These are phyloP conservation scores for Pestalotiopsis sp. DNA, from an alignment of 2,329 filamentous ascomycete genomes.

Conservation along the genomic window DNA sequence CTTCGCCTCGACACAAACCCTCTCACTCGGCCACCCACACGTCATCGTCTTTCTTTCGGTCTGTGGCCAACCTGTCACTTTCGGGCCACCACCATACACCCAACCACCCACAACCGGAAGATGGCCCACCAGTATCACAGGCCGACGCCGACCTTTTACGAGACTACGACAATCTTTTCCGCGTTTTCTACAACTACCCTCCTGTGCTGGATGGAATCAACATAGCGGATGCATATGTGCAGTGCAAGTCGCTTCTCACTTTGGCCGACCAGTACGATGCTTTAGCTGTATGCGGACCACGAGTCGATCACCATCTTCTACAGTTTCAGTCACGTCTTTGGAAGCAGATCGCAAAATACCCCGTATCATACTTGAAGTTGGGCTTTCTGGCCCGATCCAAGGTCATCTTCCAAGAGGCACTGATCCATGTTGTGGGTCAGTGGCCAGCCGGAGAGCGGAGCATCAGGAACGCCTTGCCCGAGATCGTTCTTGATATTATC, in stretches of 20 bases:
- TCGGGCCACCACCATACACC: slow-evolving; percentile 40
- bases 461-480: slow-evolving; percentile 72
- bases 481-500: slow-evolving; percentile 81
- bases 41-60: slow-evolving; percentile 73
- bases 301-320: slow-evolving; percentile 90
- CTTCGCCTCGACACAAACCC: slow-evolving; percentile 57
- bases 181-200: slow-evolving; percentile 92
- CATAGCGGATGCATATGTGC: slow-evolving; percentile 89
- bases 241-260: slow-evolving; percentile 86
- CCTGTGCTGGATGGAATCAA: slow-evolving; percentile 82
- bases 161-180: slow-evolving; percentile 94
- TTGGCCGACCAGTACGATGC: slow-evolving; percentile 96
- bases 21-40: slow-evolving; percentile 46
- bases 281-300: slow-evolving; percentile 80
- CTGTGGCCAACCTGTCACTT: slow-evolving; percentile 76
- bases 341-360: slow-evolving; percentile 97
- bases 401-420: slow-evolving; percentile 82
- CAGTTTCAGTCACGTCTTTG: slow-evolving; percentile 89
- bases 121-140: slow-evolving; percentile 48
- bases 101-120: slow-evolving; percentile 20
- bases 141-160: slow-evolving; percentile 76
- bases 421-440: slow-evolving; percentile 92
- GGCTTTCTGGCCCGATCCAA: slow-evolving; percentile 84
- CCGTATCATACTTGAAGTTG: slow-evolving; percentile 86
- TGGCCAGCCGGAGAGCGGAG: slow-evolving; percentile 84